Percentiles rank a stretch among this genome's conserved stretches.
These are phyloP conservation scores for Aeschynomene evenia DNA, from an alignment of 306 rosid genomes.

Conservation along the genomic window DNA sequence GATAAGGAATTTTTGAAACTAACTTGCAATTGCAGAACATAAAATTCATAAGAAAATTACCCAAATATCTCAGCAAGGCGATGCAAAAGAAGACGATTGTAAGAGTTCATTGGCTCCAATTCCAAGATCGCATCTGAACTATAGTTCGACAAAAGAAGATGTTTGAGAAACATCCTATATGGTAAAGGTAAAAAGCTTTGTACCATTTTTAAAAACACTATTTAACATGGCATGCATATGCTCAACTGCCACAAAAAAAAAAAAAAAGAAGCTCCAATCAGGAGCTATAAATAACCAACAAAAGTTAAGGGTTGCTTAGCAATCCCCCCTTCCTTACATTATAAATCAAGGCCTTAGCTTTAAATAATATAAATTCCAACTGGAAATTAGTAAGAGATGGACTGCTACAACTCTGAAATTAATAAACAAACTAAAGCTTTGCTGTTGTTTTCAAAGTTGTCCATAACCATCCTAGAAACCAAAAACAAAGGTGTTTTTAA, in stretches of 20 bases:
- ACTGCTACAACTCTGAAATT: background rate
- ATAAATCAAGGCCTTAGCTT: slow-evolving; percentile 5
- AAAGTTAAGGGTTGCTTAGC: slow-evolving; percentile 4
- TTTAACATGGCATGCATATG: background rate
- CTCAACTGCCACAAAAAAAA: slow-evolving; percentile 20
- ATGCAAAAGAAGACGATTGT: slow-evolving; percentile 94
- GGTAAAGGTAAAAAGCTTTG: background rate
- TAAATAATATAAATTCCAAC: background rate
- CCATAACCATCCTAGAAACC: slow-evolving; percentile 16
- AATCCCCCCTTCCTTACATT: background rate
- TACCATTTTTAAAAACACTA: background rate
- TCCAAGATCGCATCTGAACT: slow-evolving; percentile 81
- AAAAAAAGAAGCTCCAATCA: slow-evolving; percentile 11
- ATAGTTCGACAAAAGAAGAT: slow-evolving; percentile 42
- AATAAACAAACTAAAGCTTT: background rate
- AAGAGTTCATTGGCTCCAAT: slow-evolving; percentile 92
- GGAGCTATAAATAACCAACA: slow-evolving; percentile 28
- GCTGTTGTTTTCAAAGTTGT: background rate
- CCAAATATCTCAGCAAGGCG: slow-evolving; percentile 99
- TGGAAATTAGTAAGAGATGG: background rate
- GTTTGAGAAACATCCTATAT: slow-evolving; percentile 15
- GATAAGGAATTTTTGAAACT: background rate
- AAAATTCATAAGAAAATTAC: slow-evolving; percentile 42
- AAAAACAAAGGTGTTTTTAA: background rate
- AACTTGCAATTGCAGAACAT: slow-evolving; percentile 16